phyloP scores from a whole-genome alignment of 768 basidiomycete species.

The Podaxis rugospora region DNA sequence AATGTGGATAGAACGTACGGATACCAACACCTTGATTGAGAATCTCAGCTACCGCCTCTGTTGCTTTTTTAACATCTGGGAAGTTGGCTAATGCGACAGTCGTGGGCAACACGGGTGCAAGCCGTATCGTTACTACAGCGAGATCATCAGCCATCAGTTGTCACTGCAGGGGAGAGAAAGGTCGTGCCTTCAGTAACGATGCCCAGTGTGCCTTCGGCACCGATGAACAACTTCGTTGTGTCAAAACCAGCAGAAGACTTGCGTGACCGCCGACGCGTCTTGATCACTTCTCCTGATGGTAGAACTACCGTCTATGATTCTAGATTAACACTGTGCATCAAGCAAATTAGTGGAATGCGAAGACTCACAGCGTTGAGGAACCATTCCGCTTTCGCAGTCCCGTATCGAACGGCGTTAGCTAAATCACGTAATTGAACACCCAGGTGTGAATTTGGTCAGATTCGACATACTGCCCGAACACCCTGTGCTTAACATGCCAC shows the following conservation, averaged over 20 bases:
- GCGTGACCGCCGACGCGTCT: slow-evolving; percentile 71
- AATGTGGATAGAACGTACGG: slow-evolving; percentile 41
- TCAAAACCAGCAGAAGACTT: slow-evolving; percentile 91
- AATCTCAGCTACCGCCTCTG: slow-evolving; percentile 70
- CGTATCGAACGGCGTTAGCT: slow-evolving; percentile 84
- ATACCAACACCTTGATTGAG: slow-evolving; percentile 70
- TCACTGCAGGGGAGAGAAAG: too few relatives aligned
- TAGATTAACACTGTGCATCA: neutral
- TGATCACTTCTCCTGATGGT: slow-evolving; percentile 86
- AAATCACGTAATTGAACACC: neutral
- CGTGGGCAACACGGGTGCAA: slow-evolving; percentile 79
- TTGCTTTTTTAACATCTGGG: slow-evolving; percentile 68
- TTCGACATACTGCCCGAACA: slow-evolving; percentile 68
- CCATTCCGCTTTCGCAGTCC: slow-evolving; percentile 89
- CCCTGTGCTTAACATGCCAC: slow-evolving; percentile 84
- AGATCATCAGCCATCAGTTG: too few relatives aligned
- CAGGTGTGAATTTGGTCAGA: neutral
- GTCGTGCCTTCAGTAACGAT: slow-evolving; percentile 77
- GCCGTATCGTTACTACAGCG: slow-evolving; percentile 22
- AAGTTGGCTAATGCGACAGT: slow-evolving; percentile 83
- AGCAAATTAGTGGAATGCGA: neutral
- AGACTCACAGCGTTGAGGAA: slow-evolving; percentile 69
- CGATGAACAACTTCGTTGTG: slow-evolving; percentile 80
- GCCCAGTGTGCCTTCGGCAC: slow-evolving; percentile 76
- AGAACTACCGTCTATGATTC: slow-evolving; percentile 74